Evolutionary conservation across 345 rosid species (phyloP).

Genomic region (Gynandropsis gynandra): DNA sequence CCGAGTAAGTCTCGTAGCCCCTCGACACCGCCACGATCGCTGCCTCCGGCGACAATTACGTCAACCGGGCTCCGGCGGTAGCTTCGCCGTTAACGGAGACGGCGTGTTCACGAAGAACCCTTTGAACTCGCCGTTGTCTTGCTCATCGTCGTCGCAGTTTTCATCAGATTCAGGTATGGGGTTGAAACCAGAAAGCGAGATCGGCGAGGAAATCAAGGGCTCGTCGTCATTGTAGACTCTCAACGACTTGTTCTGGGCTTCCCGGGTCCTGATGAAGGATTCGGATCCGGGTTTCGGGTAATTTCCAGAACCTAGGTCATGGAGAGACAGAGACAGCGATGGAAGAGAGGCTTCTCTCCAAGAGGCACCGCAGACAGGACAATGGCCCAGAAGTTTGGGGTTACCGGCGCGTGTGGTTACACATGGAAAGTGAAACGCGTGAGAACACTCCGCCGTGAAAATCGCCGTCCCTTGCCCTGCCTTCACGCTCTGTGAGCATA

Average conservation of each 20-base stretch:
- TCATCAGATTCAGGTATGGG: constrained; percentile 79
- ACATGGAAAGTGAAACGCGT: constrained; percentile 76
- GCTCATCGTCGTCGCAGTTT: constrained; percentile 32
- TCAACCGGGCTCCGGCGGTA: constrained; percentile 28
- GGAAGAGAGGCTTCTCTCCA: constrained; percentile 59
- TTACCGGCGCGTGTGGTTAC: constrained; percentile 40
- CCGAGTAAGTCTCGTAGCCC: constrained; percentile 44
- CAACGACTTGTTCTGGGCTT: constrained; percentile 29
- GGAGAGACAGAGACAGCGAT: constrained; percentile 25
- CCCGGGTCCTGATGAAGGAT: constrained; percentile 20
- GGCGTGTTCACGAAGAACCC: constrained; percentile 46
- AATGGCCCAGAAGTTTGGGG: constrained; percentile 33
- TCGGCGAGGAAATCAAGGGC: constrained; percentile 57
- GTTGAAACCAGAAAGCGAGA: constrained; percentile 47
- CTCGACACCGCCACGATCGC: constrained; percentile 58
- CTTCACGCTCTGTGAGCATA: constrained; percentile 60
- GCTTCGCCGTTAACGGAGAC: constrained; percentile 19
- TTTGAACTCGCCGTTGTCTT: constrained; percentile 37
- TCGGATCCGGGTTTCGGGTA: constrained; percentile 20
- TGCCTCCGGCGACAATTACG: constrained; percentile 53
- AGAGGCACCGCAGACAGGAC: constrained; percentile 62
- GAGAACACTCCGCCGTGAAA: constrained; percentile 83
- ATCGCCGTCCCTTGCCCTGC: constrained; percentile 74
- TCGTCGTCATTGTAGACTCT: constrained; percentile 81
- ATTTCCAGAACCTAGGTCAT: constrained; percentile 13